Evolutionary conservation across 768 basidiomycete genomes (phyloP), one percentile per base, ranked within the genome.

Genomic region (Kondoa subrosea): DNA sequence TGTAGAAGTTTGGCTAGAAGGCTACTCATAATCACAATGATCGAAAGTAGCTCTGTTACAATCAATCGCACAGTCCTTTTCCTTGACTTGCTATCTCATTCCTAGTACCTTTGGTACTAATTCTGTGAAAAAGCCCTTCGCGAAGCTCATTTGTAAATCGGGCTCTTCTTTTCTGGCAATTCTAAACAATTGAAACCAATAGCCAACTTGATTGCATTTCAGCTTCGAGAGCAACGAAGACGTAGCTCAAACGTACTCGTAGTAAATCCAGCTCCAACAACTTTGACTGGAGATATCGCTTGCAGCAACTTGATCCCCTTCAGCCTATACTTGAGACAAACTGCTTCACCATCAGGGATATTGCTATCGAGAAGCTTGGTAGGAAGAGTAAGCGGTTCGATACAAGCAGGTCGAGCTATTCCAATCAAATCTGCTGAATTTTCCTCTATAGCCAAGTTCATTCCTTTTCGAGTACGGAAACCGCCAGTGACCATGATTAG

Each of bases 401-500:
- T 89, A 25, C 88, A 77, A 0, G 89, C 81, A 16, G 80, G 80
- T 66, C 91, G 80, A 3, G 84, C 91, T 21, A 92, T 79, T 0
- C 91, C 91, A 33, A 90, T 79, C 27, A 91, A 79, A 75, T 92
- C 81, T 0, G 88, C 82, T 68, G 89, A 83, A 3, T 77, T 77
- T 8, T 81, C 56, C 3, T n/a, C 14, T 34, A 91, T 78, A 0
- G 70, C 64, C 8, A 64, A 33, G 1, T 33, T 17, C 50, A 91
- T 78, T 32, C 83, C 80, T 0, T 80, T 76, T 17, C 83, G 82
- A 0, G 85, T 83, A 27, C 81, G 79, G 56, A 93, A 81, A 27
- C 88, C 89, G 31, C 90, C 90, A 0, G 90, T 91, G 30, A 92
- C 82, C 31, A 91, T 78, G 71, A 91, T 80, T 4, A 87, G 78